A percentile compares a stretch with the other conserved stretches of the same genome.
Conservation (phyloP, 306 rosid species). For the Luffa acutangula region DNA sequence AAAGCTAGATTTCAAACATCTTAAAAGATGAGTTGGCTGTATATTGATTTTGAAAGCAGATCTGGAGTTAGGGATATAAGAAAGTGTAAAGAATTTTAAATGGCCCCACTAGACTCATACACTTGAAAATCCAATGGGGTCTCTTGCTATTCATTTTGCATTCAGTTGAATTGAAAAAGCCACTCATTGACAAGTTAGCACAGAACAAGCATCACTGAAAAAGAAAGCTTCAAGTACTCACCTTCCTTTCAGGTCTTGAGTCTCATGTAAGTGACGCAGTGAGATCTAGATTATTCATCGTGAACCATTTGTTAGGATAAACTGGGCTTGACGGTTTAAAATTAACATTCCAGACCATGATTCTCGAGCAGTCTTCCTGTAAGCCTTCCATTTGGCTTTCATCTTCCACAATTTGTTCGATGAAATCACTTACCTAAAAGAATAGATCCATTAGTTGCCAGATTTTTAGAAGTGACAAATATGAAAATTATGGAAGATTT, state of each 20-base stretch:
- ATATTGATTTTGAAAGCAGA: neutral
- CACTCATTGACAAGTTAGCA: neutral
- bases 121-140: neutral
- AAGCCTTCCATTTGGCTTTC: conserved; percentile 92
- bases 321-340: conserved; percentile 29
- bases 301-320: conserved; percentile 56
- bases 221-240: conserved; percentile 5
- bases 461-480: neutral
- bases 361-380: conserved; percentile 44
- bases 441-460: neutral
- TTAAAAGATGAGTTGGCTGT: neutral
- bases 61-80: neutral
- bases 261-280: conserved; percentile 31
- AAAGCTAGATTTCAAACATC: neutral
- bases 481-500: neutral
- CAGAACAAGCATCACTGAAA: neutral
- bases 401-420: conserved; percentile 76
- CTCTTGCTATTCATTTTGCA: neutral
- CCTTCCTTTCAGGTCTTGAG: neutral
- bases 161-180: neutral
- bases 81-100: neutral
- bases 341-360: conserved; percentile 70
- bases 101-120: conserved; percentile 1
- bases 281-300: conserved; percentile 46
- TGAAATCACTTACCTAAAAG: conserved; percentile 63